Conservation (phyloP, 73 alveolate species). For the Paramecium octaurelia region DNA sequence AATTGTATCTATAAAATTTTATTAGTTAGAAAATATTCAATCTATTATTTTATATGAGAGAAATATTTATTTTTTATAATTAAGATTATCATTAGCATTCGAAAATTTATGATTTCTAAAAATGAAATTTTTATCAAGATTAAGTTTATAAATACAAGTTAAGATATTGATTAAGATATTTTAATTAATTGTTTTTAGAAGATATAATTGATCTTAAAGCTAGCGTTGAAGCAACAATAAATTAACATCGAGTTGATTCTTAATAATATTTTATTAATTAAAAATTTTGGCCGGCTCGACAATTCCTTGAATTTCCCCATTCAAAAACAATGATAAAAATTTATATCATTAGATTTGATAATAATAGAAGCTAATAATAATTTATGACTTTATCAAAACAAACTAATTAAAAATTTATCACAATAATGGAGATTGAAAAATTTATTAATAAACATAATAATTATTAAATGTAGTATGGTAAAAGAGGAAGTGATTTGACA, state of each 20-base stretch:
- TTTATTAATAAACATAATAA: background rate
- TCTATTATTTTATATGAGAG: too few species aligned
- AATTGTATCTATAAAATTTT: too few species aligned
- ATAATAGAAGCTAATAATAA: background rate
- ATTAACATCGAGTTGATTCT: background rate
- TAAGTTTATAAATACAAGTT: background rate
- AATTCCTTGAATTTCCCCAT: background rate
- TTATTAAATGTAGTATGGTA: background rate
- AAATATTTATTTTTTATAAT: too few species aligned
- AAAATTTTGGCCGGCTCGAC: background rate
- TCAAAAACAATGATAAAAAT: background rate
- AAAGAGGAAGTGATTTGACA: constrained; percentile 22
- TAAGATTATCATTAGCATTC: too few species aligned
- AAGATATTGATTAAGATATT: too few species aligned
- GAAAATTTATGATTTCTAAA: too few species aligned
- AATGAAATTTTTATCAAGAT: background rate
- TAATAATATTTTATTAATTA: too few species aligned
- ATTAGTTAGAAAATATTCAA: too few species aligned
- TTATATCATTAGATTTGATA: background rate
- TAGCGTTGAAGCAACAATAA: too few species aligned
- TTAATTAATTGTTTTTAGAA: too few species aligned
- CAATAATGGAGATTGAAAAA: background rate
- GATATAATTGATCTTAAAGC: too few species aligned
- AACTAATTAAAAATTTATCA: background rate
- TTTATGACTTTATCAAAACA: background rate